Evolutionary conservation across 164 flowering plant species (phyloP).

Genomic region (Liquidambar formosana): DNA sequence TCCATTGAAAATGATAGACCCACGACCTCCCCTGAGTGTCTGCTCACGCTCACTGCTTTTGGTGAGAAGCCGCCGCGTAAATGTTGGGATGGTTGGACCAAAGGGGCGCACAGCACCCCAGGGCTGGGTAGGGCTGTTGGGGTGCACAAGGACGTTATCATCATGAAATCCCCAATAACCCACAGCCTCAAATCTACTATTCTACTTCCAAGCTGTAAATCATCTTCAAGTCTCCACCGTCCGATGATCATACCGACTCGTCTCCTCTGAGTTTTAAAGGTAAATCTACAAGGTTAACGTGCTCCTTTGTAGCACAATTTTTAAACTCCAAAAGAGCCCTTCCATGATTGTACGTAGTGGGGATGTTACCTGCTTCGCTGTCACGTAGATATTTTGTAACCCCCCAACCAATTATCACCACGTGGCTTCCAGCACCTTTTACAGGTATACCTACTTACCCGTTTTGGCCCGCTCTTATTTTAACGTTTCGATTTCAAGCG

Average conservation of each 20-base stretch:
- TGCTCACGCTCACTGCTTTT: too few species aligned
- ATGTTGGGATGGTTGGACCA: background rate
- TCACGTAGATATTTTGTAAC: background rate
- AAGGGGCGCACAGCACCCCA: background rate
- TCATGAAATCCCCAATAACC: background rate
- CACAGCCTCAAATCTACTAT: background rate
- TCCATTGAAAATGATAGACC: too few species aligned
- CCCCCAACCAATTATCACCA: background rate
- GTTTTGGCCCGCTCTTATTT: background rate
- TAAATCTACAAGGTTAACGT: background rate
- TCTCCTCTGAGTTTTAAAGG: too few species aligned
- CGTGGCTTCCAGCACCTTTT: conserved; percentile 12
- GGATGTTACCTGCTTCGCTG: background rate
- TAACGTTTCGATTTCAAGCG: background rate
- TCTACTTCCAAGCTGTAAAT: background rate
- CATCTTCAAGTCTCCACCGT: background rate
- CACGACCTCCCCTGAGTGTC: too few species aligned
- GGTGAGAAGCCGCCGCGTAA: background rate
- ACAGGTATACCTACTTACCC: conserved; percentile 11
- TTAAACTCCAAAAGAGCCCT: background rate
- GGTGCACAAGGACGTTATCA: background rate
- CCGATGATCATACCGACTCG: background rate
- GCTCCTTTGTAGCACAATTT: background rate
- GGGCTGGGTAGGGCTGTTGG: background rate
- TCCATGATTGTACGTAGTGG: background rate